Evolutionary conservation across 768 basidiomycete species (phyloP), one percentile per base, ranked within the genome.

Genomic region (Russula sp.): DNA sequence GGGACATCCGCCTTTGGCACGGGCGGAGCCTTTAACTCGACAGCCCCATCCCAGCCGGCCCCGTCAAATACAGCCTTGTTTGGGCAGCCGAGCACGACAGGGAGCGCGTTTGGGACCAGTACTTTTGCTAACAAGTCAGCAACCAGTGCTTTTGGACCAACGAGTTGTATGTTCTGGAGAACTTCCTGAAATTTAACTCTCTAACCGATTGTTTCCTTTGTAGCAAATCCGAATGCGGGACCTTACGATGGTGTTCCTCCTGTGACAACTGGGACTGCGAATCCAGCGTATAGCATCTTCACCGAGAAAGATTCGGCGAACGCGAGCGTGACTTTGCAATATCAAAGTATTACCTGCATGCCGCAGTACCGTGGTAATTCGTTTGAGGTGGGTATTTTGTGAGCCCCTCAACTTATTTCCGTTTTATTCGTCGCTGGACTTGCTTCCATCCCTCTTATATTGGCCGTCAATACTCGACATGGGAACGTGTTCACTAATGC

Each of bases 291-390:
- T 69, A 71, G 72, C 47, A 73, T 77, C 6, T 83, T 77, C 63
- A 70, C 56, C 39, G 92, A 94, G 69, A 90, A 90, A 67, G 92
- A 94, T 65, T 67, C 75, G 16, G 70, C 74, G 9, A 79, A 74
- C 60, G 66, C 75, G 18, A 76, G 55, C 53, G 60, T 74, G 13
- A 82, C 76, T 5, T 76, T 87, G 45, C 86, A 89, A 63, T 96
- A 88, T 72, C 92, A 95, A 73, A 81, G 85, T 41, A 92, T 93
- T 57, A 81, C 86, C 18, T 86, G 86, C 65, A 90, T 88, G 80
- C 88, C 88, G 16, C 79, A 80, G 18, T 96, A 93, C 70, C 74
- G 80, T 61, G 86, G 87, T 45, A 85, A 81, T 63, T 94, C 91
- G 22, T 81, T 90, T 64, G 70, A 78, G 70, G 64, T 76, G 63